A percentile compares a stretch with the other conserved stretches of the same genome.
Evolutionary conservation across 148 eudicot species (phyloP).

Genomic region (Diospyros lotus): DNA sequence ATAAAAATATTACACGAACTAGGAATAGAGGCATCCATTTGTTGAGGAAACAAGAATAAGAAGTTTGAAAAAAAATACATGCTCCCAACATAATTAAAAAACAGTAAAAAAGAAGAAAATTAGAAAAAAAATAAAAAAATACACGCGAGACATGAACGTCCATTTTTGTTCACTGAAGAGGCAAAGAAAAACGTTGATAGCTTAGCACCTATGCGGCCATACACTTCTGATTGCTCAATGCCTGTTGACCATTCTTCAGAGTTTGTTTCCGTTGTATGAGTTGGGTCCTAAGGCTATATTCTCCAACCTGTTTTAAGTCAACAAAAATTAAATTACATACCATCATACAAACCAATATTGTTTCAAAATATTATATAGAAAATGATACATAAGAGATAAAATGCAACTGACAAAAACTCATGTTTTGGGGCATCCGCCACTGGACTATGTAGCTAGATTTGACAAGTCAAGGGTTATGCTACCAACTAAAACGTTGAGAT

Average conservation of each 20-base stretch:
- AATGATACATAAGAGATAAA: no score
- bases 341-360: no score
- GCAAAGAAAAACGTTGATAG: conserved; percentile 27
- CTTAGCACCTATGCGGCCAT: conserved; percentile 16
- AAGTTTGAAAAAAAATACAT: conserved; percentile 8
- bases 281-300: conserved; percentile 66
- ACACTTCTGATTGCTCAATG: conserved; percentile 9
- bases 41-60: neutral
- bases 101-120: neutral
- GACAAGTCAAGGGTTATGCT: no score
- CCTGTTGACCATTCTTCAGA: conserved; percentile 31
- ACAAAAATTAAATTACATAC: conserved; percentile 8
- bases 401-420: no score
- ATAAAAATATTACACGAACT: conserved; percentile 1
- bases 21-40: conserved; percentile 21
- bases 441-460: no score
- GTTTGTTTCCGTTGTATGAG: conserved; percentile 56
- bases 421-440: no score
- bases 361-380: no score
- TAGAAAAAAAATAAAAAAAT: conserved; percentile 18
- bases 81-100: conserved; percentile 10
- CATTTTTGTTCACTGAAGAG: conserved; percentile 4
- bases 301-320: conserved; percentile 40
- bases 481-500: no score
- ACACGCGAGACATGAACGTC: conserved; percentile 18